phyloP scores from a whole-genome alignment of 805 yeast genomes.

The Debaryomyces castellii region DNA sequence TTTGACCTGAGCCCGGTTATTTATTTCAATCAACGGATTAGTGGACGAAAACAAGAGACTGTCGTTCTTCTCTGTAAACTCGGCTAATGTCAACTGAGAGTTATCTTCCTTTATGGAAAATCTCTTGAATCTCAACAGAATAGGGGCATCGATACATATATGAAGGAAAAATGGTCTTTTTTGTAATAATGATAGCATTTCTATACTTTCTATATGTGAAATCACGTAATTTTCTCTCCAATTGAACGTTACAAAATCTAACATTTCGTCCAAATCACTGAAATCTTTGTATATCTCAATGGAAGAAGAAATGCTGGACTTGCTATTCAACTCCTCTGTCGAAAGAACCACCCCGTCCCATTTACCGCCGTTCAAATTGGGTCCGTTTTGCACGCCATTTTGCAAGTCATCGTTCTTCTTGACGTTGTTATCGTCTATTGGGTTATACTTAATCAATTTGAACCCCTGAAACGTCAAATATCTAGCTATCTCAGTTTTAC shows the following conservation, averaged over 20 bases:
- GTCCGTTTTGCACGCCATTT: not conserved
- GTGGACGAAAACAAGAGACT: slow-evolving; percentile 38
- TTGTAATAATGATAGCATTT: slow-evolving; percentile 45
- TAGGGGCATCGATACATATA: slow-evolving; percentile 73
- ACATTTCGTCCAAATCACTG: slow-evolving; percentile 40
- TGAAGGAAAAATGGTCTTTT: slow-evolving; percentile 85
- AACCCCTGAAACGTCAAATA: slow-evolving; percentile 60
- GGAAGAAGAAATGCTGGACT: slow-evolving; percentile 7
- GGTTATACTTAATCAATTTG: slow-evolving; percentile 19
- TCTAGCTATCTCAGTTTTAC: slow-evolving; percentile 61
- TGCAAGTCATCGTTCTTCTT: slow-evolving; percentile 7
- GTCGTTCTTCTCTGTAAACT: slow-evolving; percentile 37
- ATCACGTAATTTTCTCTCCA: slow-evolving; percentile 69
- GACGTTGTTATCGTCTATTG: not conserved
- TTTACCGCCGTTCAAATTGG: not conserved
- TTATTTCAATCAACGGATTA: slow-evolving; percentile 56
- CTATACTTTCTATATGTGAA: slow-evolving; percentile 44
- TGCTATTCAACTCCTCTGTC: not conserved
- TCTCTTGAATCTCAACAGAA: slow-evolving; percentile 45
- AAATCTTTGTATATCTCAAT: slow-evolving; percentile 28
- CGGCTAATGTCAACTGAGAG: slow-evolving; percentile 18
- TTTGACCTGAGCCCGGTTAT: slow-evolving; percentile 53
- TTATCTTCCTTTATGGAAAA: slow-evolving; percentile 17
- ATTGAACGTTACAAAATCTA: slow-evolving; percentile 60
- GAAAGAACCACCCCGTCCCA: not conserved